Evolutionary conservation across 495 filamentous ascomycete genomes (phyloP), one percentile per base, ranked within the genome.

Genomic region (Xylaria grammica): DNA sequence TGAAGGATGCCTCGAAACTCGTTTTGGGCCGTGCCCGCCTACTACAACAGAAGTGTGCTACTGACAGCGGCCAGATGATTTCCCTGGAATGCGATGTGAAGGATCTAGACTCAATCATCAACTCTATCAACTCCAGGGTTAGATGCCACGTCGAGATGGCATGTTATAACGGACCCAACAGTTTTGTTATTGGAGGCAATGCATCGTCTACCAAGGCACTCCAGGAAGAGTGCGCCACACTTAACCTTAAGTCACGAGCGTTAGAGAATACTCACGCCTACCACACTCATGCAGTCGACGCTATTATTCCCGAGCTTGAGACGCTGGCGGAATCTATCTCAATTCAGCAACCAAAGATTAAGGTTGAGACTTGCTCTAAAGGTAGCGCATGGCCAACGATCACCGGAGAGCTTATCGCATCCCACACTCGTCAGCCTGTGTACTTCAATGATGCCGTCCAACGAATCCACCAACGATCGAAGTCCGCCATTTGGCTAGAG

Each of bases 11-110:
- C 1, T 46, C 86, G 10, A 74, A 66, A 7, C 51, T 86, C 2
- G 70, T 88, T 2, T 66, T 74, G 7, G 72, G 67, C 0, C 76
- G 85, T 13, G 81, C 84, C 0, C 38, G 24, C 0, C 46, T 87
- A 2, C 82, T 88, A 44, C 63, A 72, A 5, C 68, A 75, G 0
- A 46, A 65, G 1, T 86, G 83, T 82, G 82, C 80, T 9, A 0
- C 68, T 0, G 82, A 87, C 3, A 57, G 60, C 2, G 84, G 85
- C 0, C 61, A 74, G 0, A 88, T 88, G 85, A 42, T 86, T 20
- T 66, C 70, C 11, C 42, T 77, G 15, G 51, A 69, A 24, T 51
- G 49, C 17, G 49, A 51, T 2, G 17, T 9, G 1, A 62, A 65
- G 1, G 57, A 62, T 20, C 22, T 58, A 3, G 56, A 65, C 19